Conservation (phyloP, 306 rosid genomes). For the Cotoneaster glaucophyllus region DNA sequence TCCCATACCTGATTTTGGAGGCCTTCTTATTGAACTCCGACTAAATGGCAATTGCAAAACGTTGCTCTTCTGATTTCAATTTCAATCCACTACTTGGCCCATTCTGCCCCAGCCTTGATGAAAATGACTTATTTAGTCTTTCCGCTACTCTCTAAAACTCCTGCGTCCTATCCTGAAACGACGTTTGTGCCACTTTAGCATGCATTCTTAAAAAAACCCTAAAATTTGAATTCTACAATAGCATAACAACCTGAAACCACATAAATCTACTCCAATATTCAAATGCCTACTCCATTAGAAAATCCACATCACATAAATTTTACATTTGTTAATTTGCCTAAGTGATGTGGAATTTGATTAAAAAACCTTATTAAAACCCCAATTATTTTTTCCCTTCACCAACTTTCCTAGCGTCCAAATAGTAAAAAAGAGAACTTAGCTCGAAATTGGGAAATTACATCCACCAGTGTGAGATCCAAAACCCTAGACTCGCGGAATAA, state of each 20-base stretch:
- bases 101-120: constrained; percentile 39
- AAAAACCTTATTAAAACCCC: not conserved
- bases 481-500: constrained; percentile 19
- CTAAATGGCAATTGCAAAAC: constrained; percentile 56
- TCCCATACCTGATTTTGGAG: constrained; percentile 81
- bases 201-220: constrained; percentile 35
- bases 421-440: not conserved
- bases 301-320: not conserved
- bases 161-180: constrained; percentile 74
- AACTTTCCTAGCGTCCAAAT: not conserved
- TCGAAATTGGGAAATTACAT: constrained; percentile 20
- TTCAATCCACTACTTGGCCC: constrained; percentile 54
- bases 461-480: constrained; percentile 35
- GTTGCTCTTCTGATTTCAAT: constrained; percentile 69
- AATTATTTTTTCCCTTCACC: not conserved
- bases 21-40: constrained; percentile 86
- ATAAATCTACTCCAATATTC: not conserved
- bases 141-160: constrained; percentile 71
- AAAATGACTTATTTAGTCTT: constrained; percentile 62
- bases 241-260: constrained; percentile 29
- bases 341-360: not conserved
- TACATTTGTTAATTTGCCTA: not conserved
- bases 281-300: not conserved
- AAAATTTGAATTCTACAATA: constrained; percentile 21
- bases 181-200: constrained; percentile 59